Conservation (phyloP, 2,329 filamentous ascomycete genomes). For the Dothistroma septosporum region DNA sequence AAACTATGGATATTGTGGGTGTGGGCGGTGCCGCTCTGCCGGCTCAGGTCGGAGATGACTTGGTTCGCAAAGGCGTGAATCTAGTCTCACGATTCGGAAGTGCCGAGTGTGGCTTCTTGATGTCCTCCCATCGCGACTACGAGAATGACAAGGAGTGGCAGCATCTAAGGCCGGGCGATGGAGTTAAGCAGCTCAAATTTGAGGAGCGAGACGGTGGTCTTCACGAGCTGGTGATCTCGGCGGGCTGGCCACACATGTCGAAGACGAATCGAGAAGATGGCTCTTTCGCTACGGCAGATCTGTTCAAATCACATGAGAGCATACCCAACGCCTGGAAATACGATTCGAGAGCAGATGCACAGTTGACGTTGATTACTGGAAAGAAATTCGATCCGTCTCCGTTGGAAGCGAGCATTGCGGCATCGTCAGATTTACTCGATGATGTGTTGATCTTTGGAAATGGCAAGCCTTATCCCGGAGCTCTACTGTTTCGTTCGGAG, state of each 20-base stretch:
- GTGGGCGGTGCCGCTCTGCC: conserved; percentile 61
- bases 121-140: conserved; percentile 59
- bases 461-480: conserved; percentile 54
- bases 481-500: conserved; percentile 49
- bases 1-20: conserved; percentile 57
- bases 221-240: conserved; percentile 54
- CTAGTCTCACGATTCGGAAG: conserved; percentile 62
- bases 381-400: conserved; percentile 66
- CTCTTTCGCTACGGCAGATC: conserved; percentile 59
- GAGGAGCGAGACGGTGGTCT: conserved; percentile 43
- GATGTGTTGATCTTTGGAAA: conserved; percentile 61
- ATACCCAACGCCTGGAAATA: conserved; percentile 59
- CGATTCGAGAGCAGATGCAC: conserved; percentile 58
- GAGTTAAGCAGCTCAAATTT: conserved; percentile 39
- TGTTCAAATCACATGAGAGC: conserved; percentile 55
- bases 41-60: conserved; percentile 48
- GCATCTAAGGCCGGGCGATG: conserved; percentile 48
- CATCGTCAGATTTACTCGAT: conserved; percentile 42
- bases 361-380: conserved; percentile 59
- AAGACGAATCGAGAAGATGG: conserved; percentile 57
- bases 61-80: conserved; percentile 51
- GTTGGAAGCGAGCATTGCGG: conserved; percentile 54
- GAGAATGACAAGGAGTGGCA: conserved; percentile 56
- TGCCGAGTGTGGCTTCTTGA: conserved; percentile 62
- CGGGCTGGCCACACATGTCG: conserved; percentile 56